These are phyloP conservation scores for Chaetomidium leptoderma DNA, from an alignment of 495 filamentous ascomycete species.

Conservation along the genomic window DNA sequence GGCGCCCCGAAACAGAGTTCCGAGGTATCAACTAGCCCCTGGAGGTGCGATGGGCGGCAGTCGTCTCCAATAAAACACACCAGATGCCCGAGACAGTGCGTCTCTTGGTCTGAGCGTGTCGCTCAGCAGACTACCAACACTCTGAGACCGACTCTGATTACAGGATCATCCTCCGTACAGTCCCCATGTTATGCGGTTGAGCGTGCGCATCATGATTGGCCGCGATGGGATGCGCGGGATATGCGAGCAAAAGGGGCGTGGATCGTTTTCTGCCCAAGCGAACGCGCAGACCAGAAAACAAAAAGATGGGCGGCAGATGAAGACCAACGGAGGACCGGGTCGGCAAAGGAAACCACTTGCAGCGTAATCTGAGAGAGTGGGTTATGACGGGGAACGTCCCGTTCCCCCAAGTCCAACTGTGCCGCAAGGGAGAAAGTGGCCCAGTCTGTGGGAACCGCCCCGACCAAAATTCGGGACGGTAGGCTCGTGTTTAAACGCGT, in stretches of 20 bases:
- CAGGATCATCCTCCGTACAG: background rate
- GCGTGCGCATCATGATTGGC: conserved; percentile 21
- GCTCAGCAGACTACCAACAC: background rate
- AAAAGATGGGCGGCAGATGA: background rate
- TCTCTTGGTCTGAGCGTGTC: background rate
- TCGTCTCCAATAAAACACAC: background rate
- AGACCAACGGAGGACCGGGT: background rate
- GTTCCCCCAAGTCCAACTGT: background rate
- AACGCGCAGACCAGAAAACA: background rate
- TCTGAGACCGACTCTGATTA: background rate
- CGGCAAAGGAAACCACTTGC: too few relatives aligned
- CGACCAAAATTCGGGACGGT: background rate
- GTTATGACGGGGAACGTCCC: too few relatives aligned
- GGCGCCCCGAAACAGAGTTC: too few relatives aligned
- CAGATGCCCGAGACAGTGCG: background rate
- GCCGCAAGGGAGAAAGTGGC: too few relatives aligned
- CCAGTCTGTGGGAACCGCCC: too few relatives aligned
- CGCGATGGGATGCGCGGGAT: background rate
- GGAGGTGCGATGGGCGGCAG: background rate
- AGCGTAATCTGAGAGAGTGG: too few relatives aligned
- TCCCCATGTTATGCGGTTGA: conserved; percentile 6
- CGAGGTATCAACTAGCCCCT: background rate
- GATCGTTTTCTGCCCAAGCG: background rate
- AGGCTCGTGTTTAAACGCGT: background rate
- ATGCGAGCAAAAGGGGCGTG: conserved; percentile 26